Evolutionary conservation across 2,329 filamentous ascomycete genomes (phyloP).

Genomic region (Penicillium sp.): DNA sequence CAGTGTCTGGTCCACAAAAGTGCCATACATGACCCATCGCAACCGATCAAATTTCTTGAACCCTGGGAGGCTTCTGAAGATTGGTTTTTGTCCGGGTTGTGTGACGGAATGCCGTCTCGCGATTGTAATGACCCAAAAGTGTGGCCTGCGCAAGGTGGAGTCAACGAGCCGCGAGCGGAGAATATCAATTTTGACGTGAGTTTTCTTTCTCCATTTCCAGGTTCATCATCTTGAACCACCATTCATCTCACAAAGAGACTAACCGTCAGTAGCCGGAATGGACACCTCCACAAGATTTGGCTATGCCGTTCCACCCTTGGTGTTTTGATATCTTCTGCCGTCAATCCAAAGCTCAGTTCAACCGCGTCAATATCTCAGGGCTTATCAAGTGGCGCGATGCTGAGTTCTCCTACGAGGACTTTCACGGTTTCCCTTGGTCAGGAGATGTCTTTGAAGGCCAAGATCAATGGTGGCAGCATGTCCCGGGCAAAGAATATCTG

Average conservation of each 20-base stretch:
- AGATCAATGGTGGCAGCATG: background rate
- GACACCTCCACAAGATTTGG: constrained; percentile 1
- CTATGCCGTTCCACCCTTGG: constrained; percentile 32
- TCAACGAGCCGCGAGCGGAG: background rate
- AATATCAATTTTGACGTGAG: background rate
- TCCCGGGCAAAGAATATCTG: background rate
- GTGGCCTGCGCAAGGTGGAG: background rate
- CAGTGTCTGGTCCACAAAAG: background rate
- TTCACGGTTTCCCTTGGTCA: background rate
- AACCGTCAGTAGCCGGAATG: background rate
- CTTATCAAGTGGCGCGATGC: background rate
- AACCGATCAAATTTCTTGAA: background rate
- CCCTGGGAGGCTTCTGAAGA: background rate
- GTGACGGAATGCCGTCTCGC: background rate
- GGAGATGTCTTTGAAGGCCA: background rate
- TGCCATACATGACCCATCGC: background rate
- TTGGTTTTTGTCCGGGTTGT: background rate
- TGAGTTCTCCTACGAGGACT: background rate
- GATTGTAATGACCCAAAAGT: background rate
- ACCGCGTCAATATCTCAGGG: background rate
- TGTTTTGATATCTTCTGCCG: constrained; percentile 31
- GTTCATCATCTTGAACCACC: background rate
- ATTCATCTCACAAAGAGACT: background rate
- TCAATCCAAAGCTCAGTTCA: constrained; percentile 23
- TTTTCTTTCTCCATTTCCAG: background rate